phyloP scores from a whole-genome alignment of 495 filamentous ascomycete species.

The Hypoxylon intermedium region DNA sequence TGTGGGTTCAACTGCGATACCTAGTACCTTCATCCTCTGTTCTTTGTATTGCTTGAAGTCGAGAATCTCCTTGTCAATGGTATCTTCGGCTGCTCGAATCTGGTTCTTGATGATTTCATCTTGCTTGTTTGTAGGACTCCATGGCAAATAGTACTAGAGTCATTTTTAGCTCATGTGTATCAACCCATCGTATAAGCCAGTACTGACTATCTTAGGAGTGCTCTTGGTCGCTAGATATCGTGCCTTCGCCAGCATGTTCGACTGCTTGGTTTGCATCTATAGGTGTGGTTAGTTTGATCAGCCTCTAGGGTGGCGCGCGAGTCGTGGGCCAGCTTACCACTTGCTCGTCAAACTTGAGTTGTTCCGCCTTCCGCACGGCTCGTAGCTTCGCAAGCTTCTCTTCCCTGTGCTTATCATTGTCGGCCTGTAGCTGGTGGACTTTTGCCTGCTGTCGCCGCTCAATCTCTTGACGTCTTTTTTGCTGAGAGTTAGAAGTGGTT shows the following conservation, averaged over 20 bases:
- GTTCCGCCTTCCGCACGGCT: slow-evolving; percentile 67
- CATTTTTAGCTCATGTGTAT: slow-evolving; percentile 36
- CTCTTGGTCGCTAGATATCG: slow-evolving; percentile 75
- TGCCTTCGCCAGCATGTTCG: slow-evolving; percentile 73
- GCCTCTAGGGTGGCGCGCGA: background rate
- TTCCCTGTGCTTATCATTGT: slow-evolving; percentile 70
- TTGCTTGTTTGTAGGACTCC: slow-evolving; percentile 68
- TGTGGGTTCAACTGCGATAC: slow-evolving; percentile 35
- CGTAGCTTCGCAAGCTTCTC: slow-evolving; percentile 67
- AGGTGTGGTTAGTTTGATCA: slow-evolving; percentile 36
- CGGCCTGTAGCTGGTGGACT: slow-evolving; percentile 71
- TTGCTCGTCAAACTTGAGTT: slow-evolving; percentile 78
- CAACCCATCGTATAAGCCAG: background rate
- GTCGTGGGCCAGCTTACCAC: slow-evolving; percentile 62
- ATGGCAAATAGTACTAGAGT: slow-evolving; percentile 85
- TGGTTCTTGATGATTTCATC: slow-evolving; percentile 57
- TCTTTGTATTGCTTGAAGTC: slow-evolving; percentile 53
- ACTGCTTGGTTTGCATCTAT: slow-evolving; percentile 83
- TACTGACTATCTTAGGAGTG: slow-evolving; percentile 78
- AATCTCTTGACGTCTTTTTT: slow-evolving; percentile 84
- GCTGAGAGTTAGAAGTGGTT: slow-evolving; percentile 67
- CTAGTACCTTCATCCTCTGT: slow-evolving; percentile 40
- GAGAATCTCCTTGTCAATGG: slow-evolving; percentile 52
- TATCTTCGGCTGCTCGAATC: slow-evolving; percentile 52
- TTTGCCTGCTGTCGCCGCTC: slow-evolving; percentile 89